Base-by-base conservation (phyloP, 2,329 filamentous ascomycete species). In the Trichoderma citrinoviride region DNA sequence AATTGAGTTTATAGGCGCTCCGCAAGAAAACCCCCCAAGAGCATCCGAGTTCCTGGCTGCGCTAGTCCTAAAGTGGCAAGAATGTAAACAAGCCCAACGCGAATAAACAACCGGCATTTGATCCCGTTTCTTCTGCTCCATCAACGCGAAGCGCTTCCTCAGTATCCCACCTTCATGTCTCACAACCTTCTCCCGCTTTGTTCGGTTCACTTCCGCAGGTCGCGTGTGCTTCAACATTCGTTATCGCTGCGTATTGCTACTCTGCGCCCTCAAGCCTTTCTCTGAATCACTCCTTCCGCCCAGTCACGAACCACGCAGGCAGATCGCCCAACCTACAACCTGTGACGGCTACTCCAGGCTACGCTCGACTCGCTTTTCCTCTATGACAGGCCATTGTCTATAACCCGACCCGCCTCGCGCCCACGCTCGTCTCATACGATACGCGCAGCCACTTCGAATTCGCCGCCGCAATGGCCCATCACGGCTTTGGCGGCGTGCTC, bases 401-500 rank as follows among this genome's bases (percentile, higher is more conserved):
- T n/a, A 25, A 37, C n/a, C 33, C 27, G 44, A 53, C 43, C 52
- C 44, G 25, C 44, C 37, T 40, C 60, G 14, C 52, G 12, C 46
- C n/a, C 17, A 44, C 14, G 33, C 19, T 23, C 7, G 61, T n/a
- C 60, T 62, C 56, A 25, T 40, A 37, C 17, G 23, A 40, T 37
- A 14, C 49, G 17, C 17, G 44, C 49, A 15, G 46, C 7, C 46
- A 27, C n/a, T 53, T 23, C 49, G 23, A 66, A 56, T 64, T 50
- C 61, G 65, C 70, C 71, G 69, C 72, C 70, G 37, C 46, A 60
- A 91, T 91, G 89, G 85, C 83, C 66, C 83, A 85, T 69, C 84
- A 85, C 46, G 89, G 88, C 73, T 84, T 82, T 71, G 83, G 79
- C 75, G 82, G 78, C 75, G 83, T 83, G 73, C 85, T 96, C 78